phyloP scores from a whole-genome alignment of 345 rosid species.

The Melastoma malabathricum region DNA sequence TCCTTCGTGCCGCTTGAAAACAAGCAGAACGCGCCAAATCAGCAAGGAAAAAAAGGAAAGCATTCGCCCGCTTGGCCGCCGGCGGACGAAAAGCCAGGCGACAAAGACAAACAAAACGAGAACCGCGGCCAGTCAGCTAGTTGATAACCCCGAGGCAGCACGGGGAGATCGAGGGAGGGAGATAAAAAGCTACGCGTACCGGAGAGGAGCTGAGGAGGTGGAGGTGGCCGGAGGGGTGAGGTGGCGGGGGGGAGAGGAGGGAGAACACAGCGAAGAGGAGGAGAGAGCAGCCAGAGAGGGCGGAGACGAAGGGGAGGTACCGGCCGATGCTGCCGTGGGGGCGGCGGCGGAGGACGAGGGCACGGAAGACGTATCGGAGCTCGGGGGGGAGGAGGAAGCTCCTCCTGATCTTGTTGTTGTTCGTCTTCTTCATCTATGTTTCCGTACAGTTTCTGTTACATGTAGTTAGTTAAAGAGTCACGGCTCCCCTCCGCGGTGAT shows the following conservation, averaged over 20 bases:
- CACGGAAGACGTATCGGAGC: slow-evolving; percentile 11
- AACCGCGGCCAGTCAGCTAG: neutral
- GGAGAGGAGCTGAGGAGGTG: slow-evolving; percentile 7
- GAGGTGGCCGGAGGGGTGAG: slow-evolving; percentile 19
- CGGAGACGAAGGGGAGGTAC: slow-evolving; percentile 45
- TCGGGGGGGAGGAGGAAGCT: no score
- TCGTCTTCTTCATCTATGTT: no score
- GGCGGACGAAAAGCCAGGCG: neutral
- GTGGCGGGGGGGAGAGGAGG: slow-evolving; percentile 37
- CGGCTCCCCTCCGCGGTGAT: no score
- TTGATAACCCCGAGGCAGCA: neutral
- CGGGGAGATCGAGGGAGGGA: neutral
- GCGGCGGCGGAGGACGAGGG: slow-evolving; percentile 33
- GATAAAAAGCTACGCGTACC: slow-evolving; percentile 1
- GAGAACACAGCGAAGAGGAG: slow-evolving; percentile 36
- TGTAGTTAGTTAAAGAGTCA: no score
- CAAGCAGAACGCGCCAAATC: slow-evolving; percentile 9
- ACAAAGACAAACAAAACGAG: neutral
- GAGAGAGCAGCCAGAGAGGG: slow-evolving; percentile 44
- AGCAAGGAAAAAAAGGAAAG: neutral
- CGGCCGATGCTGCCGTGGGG: slow-evolving; percentile 21
- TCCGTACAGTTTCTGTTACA: no score
- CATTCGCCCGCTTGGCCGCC: no score
- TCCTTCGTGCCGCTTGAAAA: slow-evolving; percentile 15
- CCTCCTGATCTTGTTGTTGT: no score